phyloP scores from a whole-genome alignment of 2,329 filamentous ascomycete species.

The Aureobasidium uvarum region DNA sequence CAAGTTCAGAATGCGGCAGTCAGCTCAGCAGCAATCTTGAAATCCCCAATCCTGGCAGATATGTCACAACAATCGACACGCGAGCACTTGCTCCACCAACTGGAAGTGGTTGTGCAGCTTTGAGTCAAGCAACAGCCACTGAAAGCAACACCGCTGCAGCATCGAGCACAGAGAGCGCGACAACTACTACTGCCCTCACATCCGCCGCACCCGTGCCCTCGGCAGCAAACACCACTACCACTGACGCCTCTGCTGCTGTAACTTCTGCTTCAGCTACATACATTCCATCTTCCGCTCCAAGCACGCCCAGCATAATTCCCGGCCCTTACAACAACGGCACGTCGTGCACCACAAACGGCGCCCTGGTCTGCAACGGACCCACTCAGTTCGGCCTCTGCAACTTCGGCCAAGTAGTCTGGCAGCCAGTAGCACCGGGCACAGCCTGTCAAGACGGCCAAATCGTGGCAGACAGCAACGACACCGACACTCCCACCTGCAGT shows the following conservation, averaged over 20 bases:
- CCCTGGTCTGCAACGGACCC: constrained; percentile 46
- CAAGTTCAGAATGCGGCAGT: constrained; percentile 51
- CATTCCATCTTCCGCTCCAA: constrained; percentile 4
- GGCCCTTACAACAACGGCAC: constrained; percentile 30
- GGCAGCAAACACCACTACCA: constrained; percentile 18
- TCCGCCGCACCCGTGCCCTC: constrained; percentile 1
- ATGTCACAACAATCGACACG: constrained; percentile 44
- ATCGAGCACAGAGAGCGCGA: constrained; percentile 18
- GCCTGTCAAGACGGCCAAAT: constrained; percentile 40
- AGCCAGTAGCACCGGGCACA: constrained; percentile 45
- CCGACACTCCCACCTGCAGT: constrained; percentile 35
- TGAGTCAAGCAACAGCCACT: constrained; percentile 25
- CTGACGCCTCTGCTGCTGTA: background rate
- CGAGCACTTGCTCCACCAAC: constrained; percentile 27
- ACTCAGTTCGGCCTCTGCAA: constrained; percentile 48
- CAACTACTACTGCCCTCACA: constrained; percentile 15
- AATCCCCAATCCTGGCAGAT: constrained; percentile 66
- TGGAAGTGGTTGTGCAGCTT: constrained; percentile 32
- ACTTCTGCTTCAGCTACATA: background rate
- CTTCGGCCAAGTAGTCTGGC: constrained; percentile 42
- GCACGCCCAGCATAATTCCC: background rate
- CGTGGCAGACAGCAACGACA: constrained; percentile 30
- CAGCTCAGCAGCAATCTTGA: constrained; percentile 44
- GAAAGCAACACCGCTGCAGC: constrained; percentile 28
- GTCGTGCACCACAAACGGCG: constrained; percentile 44